Evolutionary conservation across 2,329 filamentous ascomycete species (phyloP), one percentile per base, ranked within the genome.

Genomic region (Sporothrix humicola): DNA sequence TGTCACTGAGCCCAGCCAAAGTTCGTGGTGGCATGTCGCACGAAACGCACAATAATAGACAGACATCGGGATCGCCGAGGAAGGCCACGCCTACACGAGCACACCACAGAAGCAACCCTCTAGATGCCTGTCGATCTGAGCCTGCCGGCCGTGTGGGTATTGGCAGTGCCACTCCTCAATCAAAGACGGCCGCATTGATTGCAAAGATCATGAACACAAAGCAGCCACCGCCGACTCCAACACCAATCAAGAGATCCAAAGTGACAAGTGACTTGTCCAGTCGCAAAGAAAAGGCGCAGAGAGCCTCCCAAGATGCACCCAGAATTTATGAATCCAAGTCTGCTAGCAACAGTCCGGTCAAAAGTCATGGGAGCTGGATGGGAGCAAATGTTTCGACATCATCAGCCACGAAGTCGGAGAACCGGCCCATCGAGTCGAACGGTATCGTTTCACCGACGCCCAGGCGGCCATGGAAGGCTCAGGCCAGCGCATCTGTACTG

Each of bases 181-280:
- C 75, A 7, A 76, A 75, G 20, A 74, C 75, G 12, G 73, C 73
- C 1, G 71, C 74, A 0, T 10, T 76, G 46, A 75, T 76, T 63
- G 73, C 75, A 15, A 74, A 74, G 4, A 74, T 76, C 68, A 74
- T 73, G 46, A 74, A 73, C 26, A 46, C 73, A 10, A 71, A 56
- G 46, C 46, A 52, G 15, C 69, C 69, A 13, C 71, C 56, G 9
- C 37, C 69, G 17, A 17, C 58, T 13, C 44, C 72, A 44, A 8
- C 69, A 7, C 68, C 52, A 6, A 31, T 7, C 15, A 66, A 66
- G 37, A 44, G 37, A 31, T 15, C 26, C 20, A 44, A 68, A 12
- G 23, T 1, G 13, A 48, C 15, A 9, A 12, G 52, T 9, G 20
- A 61, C 52, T 20, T 50, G 7, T n/a, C 54, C 2, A 72, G 46